phyloP scores from a whole-genome alignment of 805 yeast species.

The Myxozyma kluyveri region DNA sequence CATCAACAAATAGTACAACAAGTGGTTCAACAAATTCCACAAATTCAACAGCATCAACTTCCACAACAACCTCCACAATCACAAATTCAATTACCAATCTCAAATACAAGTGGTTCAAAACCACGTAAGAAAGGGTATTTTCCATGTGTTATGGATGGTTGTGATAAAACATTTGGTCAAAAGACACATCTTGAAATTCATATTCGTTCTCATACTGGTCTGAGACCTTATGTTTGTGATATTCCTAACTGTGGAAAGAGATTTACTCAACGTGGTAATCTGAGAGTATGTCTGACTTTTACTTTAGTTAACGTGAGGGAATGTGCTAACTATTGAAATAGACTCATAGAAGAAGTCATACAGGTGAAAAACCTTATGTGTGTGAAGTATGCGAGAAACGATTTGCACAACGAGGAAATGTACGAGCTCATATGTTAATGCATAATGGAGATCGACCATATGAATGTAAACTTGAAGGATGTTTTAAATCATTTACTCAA shows the following conservation, averaged over 20 bases:
- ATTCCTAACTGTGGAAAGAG: constrained; percentile 64
- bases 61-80: neutral
- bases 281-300: constrained; percentile 42
- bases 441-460: constrained; percentile 31
- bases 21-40: neutral
- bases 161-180: constrained; percentile 78
- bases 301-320: neutral
- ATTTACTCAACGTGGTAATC: constrained; percentile 87
- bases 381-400: constrained; percentile 74
- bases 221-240: constrained; percentile 76
- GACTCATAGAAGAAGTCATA: constrained; percentile 80
- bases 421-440: constrained; percentile 76
- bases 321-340: neutral
- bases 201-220: constrained; percentile 80
- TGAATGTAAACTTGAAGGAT: constrained; percentile 23
- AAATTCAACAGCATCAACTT: neutral
- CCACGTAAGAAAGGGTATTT: constrained; percentile 44
- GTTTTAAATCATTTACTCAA: constrained; percentile 52
- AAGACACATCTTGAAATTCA: constrained; percentile 91
- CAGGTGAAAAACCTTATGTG: constrained; percentile 87
- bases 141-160: constrained; percentile 45
- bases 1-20: neutral
- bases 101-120: neutral
- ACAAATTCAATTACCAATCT: neutral
- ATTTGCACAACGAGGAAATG: constrained; percentile 87